Percentiles rank a stretch among this genome's conserved stretches.
phyloP scores from a whole-genome alignment of 2,329 filamentous ascomycete genomes.

The Xylaria hypoxylon region DNA sequence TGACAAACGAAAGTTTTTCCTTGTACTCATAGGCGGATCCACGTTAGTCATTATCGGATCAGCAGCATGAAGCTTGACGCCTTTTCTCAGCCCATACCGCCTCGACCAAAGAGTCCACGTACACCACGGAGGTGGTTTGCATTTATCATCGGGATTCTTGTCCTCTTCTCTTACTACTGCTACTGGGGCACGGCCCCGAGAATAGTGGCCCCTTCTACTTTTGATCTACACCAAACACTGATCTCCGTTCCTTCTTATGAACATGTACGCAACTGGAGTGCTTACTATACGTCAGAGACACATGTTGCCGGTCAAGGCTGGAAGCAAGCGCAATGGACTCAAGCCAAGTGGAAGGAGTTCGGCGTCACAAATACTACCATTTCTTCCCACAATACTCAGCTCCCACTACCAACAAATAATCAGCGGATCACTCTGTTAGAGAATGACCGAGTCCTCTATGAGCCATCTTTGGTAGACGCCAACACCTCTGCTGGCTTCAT shows the following conservation, averaged over 20 bases:
- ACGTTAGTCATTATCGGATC: no score
- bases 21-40: no score
- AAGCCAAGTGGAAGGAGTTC: slow-evolving; percentile 19
- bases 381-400: slow-evolving; percentile 5
- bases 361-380: slow-evolving; percentile 15
- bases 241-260: slow-evolving; percentile 15
- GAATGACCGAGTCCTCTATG: slow-evolving; percentile 11
- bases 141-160: no score
- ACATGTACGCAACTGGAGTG: slow-evolving; percentile 24
- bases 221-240: slow-evolving; percentile 12
- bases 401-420: slow-evolving; percentile 7
- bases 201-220: neutral
- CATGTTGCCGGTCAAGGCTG: slow-evolving; percentile 23
- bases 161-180: no score
- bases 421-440: slow-evolving; percentile 7
- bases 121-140: no score
- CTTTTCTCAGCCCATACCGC: no score
- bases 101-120: no score
- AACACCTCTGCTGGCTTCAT: slow-evolving; percentile 4
- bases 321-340: slow-evolving; percentile 17
- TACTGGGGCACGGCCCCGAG: no score
- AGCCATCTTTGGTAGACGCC: slow-evolving; percentile 19
- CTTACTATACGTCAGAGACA: slow-evolving; percentile 14
- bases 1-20: no score
- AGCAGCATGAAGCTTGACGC: no score